Base-by-base conservation (phyloP, 2,329 filamentous ascomycete species). In the Epichloe typhina region DNA sequence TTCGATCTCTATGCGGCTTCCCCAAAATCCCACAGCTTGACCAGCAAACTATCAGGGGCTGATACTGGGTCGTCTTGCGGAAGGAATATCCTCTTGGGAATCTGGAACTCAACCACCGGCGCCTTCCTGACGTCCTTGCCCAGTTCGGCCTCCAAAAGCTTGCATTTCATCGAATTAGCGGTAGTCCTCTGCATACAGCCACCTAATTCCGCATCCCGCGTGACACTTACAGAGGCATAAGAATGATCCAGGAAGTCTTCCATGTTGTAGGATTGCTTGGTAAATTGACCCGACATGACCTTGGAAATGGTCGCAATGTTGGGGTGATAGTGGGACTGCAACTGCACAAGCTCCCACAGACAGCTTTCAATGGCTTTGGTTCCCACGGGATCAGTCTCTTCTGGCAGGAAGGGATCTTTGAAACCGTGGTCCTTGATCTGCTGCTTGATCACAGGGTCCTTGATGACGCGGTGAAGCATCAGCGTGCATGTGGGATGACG, bases 241-340 rank as follows among this genome's bases (percentile, higher is more conserved):
- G 88, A 91, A 65, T 97, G 89, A 63, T 98, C 93, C 46, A 97
- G 70, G 67, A 98, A 98, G 63, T 98, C 93, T 63, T 98, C 93
- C n/a, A 96, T 70, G 59, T 89, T 93, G 68, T 97, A 98, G 3
- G 84, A 78, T 58, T 89, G 83, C 70, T 98, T 98, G 2, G 93
- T 98, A 66, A 97, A 98, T 65, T 97, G 93, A 69, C 97, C 89
- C 2, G 87, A 87, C 52, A 98, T 82, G 56, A 98, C 95, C 67
- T 89, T 93, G 43, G 89, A 85, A 58, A 98, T 82, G 3, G 90
- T 93, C 0, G 91, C 90, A 23, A 98, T 88, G 59, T 97, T 98
- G 13, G 94, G 93, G 64, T 98, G 93, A 67, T 95, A 97, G 66
- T 98, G 94, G 1, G 82, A 84, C 66, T 94, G 88, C 52, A 97